These are phyloP conservation scores for Neonectria magnoliae DNA, from an alignment of 2,329 filamentous ascomycete species.

Conservation along the genomic window DNA sequence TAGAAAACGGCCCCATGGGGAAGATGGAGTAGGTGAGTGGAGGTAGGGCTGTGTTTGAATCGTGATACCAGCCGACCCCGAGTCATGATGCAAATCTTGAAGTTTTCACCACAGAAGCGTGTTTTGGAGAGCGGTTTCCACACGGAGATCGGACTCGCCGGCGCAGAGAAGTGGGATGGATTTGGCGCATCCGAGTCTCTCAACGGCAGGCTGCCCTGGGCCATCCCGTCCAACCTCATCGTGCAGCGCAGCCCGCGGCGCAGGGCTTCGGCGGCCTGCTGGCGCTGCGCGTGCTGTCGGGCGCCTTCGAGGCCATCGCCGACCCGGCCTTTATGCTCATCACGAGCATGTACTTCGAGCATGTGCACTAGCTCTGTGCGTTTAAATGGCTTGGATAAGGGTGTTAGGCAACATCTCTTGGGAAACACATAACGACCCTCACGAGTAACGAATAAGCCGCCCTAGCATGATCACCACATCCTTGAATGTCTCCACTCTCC, in stretches of 20 bases:
- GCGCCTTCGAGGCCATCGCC: constrained; percentile 69
- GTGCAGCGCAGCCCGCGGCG: constrained; percentile 49
- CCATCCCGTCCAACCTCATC: constrained; percentile 45
- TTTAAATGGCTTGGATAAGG: background rate
- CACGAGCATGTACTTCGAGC: constrained; percentile 68
- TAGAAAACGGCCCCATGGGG: background rate
- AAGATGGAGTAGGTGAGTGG: background rate
- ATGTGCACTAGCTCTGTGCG: constrained; percentile 47
- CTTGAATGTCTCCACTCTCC: background rate
- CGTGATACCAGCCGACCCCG: no score
- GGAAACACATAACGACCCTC: background rate
- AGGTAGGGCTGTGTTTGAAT: no score
- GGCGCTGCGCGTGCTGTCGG: constrained; percentile 66
- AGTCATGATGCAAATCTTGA: background rate
- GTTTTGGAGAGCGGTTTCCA: background rate
- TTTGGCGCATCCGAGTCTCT: background rate
- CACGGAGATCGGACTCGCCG: background rate
- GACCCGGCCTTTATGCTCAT: constrained; percentile 68
- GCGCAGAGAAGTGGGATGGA: background rate
- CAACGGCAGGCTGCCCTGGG: constrained; percentile 50
- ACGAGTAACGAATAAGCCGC: background rate
- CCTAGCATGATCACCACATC: background rate
- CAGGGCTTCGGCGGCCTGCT: constrained; percentile 65
- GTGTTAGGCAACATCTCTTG: no score
- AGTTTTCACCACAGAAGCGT: background rate